Evolutionary conservation across 1,284 basidiomycete species (phyloP).

Genomic region (Ustilago tritici): DNA sequence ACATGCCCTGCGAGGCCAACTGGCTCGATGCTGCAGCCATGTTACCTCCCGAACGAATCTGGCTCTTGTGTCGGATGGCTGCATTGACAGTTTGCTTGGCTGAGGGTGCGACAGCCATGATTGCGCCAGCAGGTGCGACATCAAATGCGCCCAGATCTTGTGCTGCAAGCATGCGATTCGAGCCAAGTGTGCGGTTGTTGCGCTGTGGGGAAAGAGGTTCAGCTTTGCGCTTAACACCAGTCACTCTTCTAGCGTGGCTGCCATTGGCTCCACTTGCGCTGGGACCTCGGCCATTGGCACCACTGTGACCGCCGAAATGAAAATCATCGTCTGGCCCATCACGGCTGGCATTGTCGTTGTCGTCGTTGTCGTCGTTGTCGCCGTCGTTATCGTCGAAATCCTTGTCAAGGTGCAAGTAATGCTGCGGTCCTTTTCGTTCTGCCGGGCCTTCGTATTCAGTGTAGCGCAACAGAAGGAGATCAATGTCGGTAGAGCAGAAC

Average conservation of each 20-base stretch:
- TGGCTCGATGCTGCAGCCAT: background rate
- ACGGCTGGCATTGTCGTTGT: slow-evolving; percentile 24
- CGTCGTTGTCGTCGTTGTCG: slow-evolving; percentile 27
- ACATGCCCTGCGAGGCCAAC: background rate
- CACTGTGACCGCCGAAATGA: slow-evolving; percentile 8
- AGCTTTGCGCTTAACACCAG: slow-evolving; percentile 38
- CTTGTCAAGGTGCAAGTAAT: slow-evolving; percentile 46
- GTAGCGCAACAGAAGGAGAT: slow-evolving; percentile 57
- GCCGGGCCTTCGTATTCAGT: slow-evolving; percentile 53
- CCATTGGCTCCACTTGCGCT: slow-evolving; percentile 14
- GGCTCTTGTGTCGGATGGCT: slow-evolving; percentile 41
- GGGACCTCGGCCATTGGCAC: slow-evolving; percentile 8
- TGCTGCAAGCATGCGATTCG: background rate
- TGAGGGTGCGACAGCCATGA: slow-evolving; percentile 17
- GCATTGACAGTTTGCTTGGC: slow-evolving; percentile 46
- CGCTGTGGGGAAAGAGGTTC: slow-evolving; percentile 18
- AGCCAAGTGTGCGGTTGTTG: background rate
- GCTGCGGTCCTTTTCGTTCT: slow-evolving; percentile 48
- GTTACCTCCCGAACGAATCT: slow-evolving; percentile 1
- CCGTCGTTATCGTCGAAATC: slow-evolving; percentile 47
- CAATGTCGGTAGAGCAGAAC: slow-evolving; percentile 64
- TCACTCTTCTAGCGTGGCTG: background rate
- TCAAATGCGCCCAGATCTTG: slow-evolving; percentile 7
- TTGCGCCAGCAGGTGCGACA: no score
- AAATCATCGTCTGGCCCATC: slow-evolving; percentile 18